Evolutionary conservation across 306 rosid species (phyloP).

Genomic region (Begonia fuchsioides): DNA sequence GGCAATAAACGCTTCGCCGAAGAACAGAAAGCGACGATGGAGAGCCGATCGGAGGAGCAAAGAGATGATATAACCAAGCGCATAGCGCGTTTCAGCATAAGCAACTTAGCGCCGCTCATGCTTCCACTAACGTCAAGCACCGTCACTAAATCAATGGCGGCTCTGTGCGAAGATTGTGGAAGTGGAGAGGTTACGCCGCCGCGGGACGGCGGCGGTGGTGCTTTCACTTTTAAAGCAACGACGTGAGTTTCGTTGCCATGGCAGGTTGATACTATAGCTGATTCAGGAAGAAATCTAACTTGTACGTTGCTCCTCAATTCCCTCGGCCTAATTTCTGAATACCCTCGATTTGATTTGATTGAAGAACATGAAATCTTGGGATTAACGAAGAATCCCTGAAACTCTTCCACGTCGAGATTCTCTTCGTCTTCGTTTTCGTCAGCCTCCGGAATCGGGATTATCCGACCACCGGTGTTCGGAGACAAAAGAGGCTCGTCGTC

Average conservation of each 20-base stretch:
- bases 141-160: constrained; percentile 20
- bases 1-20: constrained; percentile 14
- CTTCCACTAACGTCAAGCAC: constrained; percentile 23
- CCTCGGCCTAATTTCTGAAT: constrained; percentile 9
- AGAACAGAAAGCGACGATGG: constrained; percentile 15
- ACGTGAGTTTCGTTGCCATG: constrained; percentile 45
- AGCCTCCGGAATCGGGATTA: constrained; percentile 10
- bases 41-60: constrained; percentile 20
- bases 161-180: constrained; percentile 15
- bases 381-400: constrained; percentile 68
- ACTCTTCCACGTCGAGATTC: constrained; percentile 23
- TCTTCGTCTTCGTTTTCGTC: constrained; percentile 5
- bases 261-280: constrained; percentile 40
- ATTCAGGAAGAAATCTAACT: constrained; percentile 57
- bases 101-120: constrained; percentile 18
- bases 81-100: constrained; percentile 13
- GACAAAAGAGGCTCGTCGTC: constrained; percentile 19
- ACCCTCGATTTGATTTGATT: constrained; percentile 17
- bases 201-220: constrained; percentile 36
- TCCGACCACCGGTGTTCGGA: constrained; percentile 9
- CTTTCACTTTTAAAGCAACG: constrained; percentile 51
- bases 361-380: constrained; percentile 31
- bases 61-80: constrained; percentile 18
- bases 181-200: constrained; percentile 6
- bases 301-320: constrained; percentile 43